A percentile compares a stretch with the other conserved stretches of the same genome.
phyloP scores from a whole-genome alignment of 2,329 filamentous ascomycete genomes.

The Graphium sp. region DNA sequence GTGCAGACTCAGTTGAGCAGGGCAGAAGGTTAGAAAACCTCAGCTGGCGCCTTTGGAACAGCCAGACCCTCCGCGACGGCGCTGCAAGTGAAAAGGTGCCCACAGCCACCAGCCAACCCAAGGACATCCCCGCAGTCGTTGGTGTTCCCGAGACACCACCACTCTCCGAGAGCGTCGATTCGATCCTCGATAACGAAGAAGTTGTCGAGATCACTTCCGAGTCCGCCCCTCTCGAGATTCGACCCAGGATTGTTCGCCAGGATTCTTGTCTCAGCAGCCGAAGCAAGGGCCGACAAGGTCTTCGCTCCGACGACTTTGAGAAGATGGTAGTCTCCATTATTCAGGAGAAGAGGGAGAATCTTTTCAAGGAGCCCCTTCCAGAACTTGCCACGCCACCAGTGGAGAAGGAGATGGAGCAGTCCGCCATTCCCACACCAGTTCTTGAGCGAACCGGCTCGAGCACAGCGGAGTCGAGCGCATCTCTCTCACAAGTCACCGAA shows the following conservation, averaged over 20 bases:
- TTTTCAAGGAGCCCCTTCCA: conserved; percentile 24
- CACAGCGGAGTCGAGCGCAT: too few relatives aligned
- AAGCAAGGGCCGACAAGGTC: conserved; percentile 59
- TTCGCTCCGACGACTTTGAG: conserved; percentile 81
- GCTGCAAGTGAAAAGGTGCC: conserved; percentile 50
- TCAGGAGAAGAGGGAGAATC: conserved; percentile 57
- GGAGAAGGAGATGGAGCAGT: conserved; percentile 30
- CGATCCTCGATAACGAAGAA: conserved; percentile 48
- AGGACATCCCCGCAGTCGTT: conserved; percentile 26
- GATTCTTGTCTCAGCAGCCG: conserved; percentile 56
- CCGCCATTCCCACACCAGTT: too few relatives aligned
- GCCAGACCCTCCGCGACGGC: conserved; percentile 85
- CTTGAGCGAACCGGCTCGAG: conserved; percentile 25
- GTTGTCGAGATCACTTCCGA: conserved; percentile 38
- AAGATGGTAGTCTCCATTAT: conserved; percentile 92
- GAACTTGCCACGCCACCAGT: conserved; percentile 15
- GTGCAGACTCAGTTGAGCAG: conserved; percentile 85
- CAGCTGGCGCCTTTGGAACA: conserved; percentile 89
- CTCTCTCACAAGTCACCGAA: too few relatives aligned
- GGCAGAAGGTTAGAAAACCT: conserved; percentile 87
- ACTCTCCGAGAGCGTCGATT: conserved; percentile 64
- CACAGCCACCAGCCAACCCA: conserved; percentile 24
- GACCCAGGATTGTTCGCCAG: conserved; percentile 52
- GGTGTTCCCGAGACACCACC: conserved; percentile 44
- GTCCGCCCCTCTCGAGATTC: conserved; percentile 39